Percentiles rank a stretch among this genome's conserved stretches.
Evolutionary conservation across 139 green algal genomes (phyloP).

Genomic region (Klebsormidium nitens): DNA sequence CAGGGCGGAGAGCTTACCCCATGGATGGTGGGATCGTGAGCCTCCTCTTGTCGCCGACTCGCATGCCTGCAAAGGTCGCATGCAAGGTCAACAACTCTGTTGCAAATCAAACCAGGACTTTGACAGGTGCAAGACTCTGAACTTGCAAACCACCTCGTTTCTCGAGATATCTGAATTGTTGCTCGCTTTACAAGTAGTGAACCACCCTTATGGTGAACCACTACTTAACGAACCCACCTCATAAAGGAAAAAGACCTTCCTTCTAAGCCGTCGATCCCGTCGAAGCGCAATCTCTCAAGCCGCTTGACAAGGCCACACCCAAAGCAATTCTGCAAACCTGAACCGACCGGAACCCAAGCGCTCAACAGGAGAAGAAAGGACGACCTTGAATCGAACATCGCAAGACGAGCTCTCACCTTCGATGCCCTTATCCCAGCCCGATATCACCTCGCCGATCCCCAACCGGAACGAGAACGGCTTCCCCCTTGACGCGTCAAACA

Average conservation of each 20-base stretch:
- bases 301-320: too few species aligned
- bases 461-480: slow-evolving; percentile 79
- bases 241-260: too few species aligned
- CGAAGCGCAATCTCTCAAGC: too few species aligned
- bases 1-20: background rate
- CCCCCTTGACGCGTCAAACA: slow-evolving; percentile 78
- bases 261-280: too few species aligned
- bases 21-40: slow-evolving; percentile 35
- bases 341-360: too few species aligned
- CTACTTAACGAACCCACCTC: too few species aligned
- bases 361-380: too few species aligned
- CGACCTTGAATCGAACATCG: too few species aligned
- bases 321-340: too few species aligned
- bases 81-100: background rate
- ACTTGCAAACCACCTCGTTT: too few species aligned
- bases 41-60: slow-evolving; percentile 41
- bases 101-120: background rate
- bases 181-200: background rate
- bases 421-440: slow-evolving; percentile 44
- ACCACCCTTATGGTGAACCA: background rate
- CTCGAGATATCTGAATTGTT: background rate
- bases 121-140: too few species aligned
- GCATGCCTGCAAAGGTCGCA: slow-evolving; percentile 28
- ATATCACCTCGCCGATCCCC: slow-evolving; percentile 56
- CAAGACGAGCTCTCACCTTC: too few species aligned